Base-by-base conservation (phyloP, 164 flowering plant species). In the Nymphaea thermarum region DNA sequence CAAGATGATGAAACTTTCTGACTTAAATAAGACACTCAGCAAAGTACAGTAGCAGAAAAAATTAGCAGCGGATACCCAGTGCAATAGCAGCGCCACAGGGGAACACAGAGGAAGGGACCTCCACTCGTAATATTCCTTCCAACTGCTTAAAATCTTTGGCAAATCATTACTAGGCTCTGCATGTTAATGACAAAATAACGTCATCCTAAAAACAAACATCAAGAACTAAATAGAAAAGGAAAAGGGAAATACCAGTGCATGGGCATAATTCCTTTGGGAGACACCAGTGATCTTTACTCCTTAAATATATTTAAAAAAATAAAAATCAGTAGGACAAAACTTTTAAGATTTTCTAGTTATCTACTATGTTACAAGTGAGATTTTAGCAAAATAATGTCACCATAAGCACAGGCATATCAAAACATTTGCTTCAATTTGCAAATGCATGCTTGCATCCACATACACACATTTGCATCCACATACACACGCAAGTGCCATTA, bases 51-150 rank as follows among this genome's bases (percentile, higher is more conserved):
- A 45, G 5, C 10, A 10, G 53, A 45, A 10, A 45, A 45, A 45
- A 45, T 10, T 45, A 45, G 53, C 10, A 45, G 53, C 7, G 10
- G 53, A 5, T 93, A 91, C 98, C 98, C 90, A 89, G 63, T 94
- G 98, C 72, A 94, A 90, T 71, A 94, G 89, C 76, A 94, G 74
- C 68, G 91, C 85, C 74, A 78, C 89, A 68, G 96, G 93, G 72
- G 97, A 91, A 80, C 79, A 66, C 17, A 88, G 74, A 0, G 95
- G 95, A 65, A 91, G 84, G 77, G 77, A 67, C 76, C 98, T 87
- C 98, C 98, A 94, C 11, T 86, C 82, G 73, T 88, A 94, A 72
- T 91, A 94, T 6, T 87, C 87, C 65, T 82, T 75, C 98, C 98
- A 94, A 77, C 72, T 74, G 53, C 62, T 73, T 70, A 94, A 74